phyloP scores from a whole-genome alignment of 1,139 yeast species.

The Nakaseomyces sp. region DNA sequence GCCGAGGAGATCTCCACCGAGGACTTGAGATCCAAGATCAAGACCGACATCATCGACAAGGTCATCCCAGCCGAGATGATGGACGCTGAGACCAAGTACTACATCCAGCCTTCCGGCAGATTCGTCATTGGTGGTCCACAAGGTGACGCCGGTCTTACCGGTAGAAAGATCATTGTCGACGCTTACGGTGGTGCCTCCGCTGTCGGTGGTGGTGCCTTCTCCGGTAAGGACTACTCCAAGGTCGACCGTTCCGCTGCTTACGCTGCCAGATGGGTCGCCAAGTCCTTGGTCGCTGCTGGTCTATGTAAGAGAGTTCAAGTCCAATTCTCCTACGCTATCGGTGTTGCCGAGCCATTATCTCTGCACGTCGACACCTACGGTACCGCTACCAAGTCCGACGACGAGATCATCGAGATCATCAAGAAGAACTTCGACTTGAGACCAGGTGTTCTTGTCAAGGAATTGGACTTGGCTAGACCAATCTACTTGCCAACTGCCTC shows the following conservation, averaged over 20 bases:
- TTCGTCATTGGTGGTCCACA: constrained; percentile 99
- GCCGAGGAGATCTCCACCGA: constrained; percentile 89
- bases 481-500: constrained; percentile 97
- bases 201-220: constrained; percentile 99
- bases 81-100: constrained; percentile 89
- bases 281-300: constrained; percentile 87
- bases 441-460: constrained; percentile 96
- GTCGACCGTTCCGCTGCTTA: constrained; percentile 99
- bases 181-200: constrained; percentile 99
- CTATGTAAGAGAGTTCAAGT: constrained; percentile 93
- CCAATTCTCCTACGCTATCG: constrained; percentile 96
- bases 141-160: constrained; percentile 99
- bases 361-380: constrained; percentile 96
- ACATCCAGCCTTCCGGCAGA: constrained; percentile 97
- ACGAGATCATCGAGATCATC: constrained; percentile 80
- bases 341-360: constrained; percentile 98
- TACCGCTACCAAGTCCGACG: constrained; percentile 79
- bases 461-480: constrained; percentile 94
- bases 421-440: constrained; percentile 91
- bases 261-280: constrained; percentile 99
- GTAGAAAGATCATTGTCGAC: constrained; percentile 97
- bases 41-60: constrained; percentile 71
- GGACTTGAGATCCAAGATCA: constrained; percentile 70
- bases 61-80: constrained; percentile 82
- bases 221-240: constrained; percentile 98